These are phyloP conservation scores for Solanum habrochaites DNA, from an alignment of 257 asterid genomes.

Conservation along the genomic window DNA sequence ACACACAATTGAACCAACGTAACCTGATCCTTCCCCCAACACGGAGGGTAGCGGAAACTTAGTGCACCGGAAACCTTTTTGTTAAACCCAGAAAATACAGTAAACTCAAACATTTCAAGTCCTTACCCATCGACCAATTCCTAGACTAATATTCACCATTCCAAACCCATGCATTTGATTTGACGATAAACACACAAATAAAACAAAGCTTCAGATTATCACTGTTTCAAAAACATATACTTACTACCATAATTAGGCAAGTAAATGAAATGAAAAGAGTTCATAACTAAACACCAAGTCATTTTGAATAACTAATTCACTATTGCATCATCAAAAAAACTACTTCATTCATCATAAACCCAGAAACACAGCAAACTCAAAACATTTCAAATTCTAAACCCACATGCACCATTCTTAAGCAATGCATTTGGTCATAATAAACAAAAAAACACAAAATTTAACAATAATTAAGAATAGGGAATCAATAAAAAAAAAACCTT, in stretches of 20 bases:
- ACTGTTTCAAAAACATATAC: neutral
- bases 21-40: neutral
- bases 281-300: neutral
- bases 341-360: neutral
- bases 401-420: neutral
- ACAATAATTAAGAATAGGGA: neutral
- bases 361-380: neutral
- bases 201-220: neutral
- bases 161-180: neutral
- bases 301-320: neutral
- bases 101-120: neutral
- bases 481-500: constrained; percentile 37
- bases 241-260: neutral
- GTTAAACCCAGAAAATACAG: neutral
- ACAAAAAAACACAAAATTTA: neutral
- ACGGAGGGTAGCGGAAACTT: neutral
- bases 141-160: neutral
- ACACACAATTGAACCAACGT: neutral
- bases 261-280: neutral
- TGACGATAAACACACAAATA: neutral
- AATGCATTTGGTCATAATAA: neutral
- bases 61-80: neutral
- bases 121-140: neutral
- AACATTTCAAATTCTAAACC: neutral
- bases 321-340: neutral